Evolutionary conservation across 345 rosid species (phyloP).

Genomic region (Stellera chamaejasme): DNA sequence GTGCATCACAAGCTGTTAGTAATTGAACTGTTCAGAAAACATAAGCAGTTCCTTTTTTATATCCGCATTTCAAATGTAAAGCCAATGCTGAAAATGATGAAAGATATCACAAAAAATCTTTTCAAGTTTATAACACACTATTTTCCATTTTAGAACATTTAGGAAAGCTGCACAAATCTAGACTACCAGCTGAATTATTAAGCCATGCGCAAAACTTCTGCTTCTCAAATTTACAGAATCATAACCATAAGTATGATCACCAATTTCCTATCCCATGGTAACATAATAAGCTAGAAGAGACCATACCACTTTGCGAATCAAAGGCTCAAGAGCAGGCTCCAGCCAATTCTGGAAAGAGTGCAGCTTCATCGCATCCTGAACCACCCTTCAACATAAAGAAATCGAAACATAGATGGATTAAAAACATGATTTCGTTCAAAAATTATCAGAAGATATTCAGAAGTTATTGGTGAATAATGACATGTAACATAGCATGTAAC

Average conservation of each 20-base stretch:
- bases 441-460: background rate
- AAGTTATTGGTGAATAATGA: background rate
- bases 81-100: background rate
- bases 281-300: slow-evolving; percentile 4
- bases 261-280: background rate
- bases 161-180: too few species aligned
- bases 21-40: too few species aligned
- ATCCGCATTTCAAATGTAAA: background rate
- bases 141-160: too few species aligned
- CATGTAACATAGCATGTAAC: background rate
- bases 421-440: background rate
- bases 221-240: background rate
- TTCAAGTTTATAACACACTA: too few species aligned
- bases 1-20: too few species aligned
- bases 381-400: slow-evolving; percentile 51
- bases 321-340: slow-evolving; percentile 89
- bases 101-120: too few species aligned
- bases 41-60: background rate
- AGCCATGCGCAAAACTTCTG: background rate
- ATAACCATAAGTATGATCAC: background rate
- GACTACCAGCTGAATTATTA: background rate
- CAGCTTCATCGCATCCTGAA: slow-evolving; percentile 80
- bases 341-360: slow-evolving; percentile 60
- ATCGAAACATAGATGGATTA: background rate
- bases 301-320: slow-evolving; percentile 92